phyloP scores from a whole-genome alignment of 768 basidiomycete species.

The Phlegmacium glaucopus region DNA sequence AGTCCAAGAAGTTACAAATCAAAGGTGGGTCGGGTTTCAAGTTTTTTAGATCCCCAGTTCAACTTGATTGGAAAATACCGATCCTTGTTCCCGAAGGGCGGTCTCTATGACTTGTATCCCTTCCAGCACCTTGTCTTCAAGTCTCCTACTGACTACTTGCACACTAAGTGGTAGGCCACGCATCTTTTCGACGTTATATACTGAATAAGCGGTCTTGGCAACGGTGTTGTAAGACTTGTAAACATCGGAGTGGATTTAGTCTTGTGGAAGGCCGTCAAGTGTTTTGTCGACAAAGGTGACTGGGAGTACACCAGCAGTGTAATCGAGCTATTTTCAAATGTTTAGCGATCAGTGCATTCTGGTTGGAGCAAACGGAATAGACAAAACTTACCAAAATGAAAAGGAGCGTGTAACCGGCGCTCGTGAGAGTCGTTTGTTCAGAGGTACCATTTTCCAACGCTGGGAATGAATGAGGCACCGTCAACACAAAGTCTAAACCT shows the following conservation, averaged over 20 bases:
- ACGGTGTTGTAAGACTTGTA: slow-evolving; percentile 31
- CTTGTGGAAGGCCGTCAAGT: too few species aligned
- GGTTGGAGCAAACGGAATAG: slow-evolving; percentile 42
- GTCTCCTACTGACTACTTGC: slow-evolving; percentile 58
- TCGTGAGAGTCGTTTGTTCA: too few species aligned
- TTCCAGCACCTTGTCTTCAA: too few species aligned
- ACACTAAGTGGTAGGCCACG: slow-evolving; percentile 67
- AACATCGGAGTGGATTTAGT: too few species aligned
- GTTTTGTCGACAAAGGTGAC: slow-evolving; percentile 56
- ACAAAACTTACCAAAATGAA: slow-evolving; percentile 61
- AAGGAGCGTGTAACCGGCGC: too few species aligned
- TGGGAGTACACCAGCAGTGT: slow-evolving; percentile 52
- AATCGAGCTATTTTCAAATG: too few species aligned
- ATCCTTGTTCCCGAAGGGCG: slow-evolving; percentile 30
- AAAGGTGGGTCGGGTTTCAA: slow-evolving; percentile 4
- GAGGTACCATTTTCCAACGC: too few species aligned
- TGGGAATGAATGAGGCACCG: too few species aligned
- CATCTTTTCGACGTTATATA: slow-evolving; percentile 62
- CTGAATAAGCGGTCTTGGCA: slow-evolving; percentile 36
- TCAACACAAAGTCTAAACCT: too few species aligned
- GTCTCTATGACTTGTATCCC: slow-evolving; percentile 57
- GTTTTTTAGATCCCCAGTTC: too few species aligned
- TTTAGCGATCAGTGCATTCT: too few species aligned
- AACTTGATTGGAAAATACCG: slow-evolving; percentile 16
- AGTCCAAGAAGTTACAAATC: slow-evolving; percentile 3